Evolutionary conservation across 305 asterid genomes (phyloP).

Genomic region (Fraxinus dipetala): DNA sequence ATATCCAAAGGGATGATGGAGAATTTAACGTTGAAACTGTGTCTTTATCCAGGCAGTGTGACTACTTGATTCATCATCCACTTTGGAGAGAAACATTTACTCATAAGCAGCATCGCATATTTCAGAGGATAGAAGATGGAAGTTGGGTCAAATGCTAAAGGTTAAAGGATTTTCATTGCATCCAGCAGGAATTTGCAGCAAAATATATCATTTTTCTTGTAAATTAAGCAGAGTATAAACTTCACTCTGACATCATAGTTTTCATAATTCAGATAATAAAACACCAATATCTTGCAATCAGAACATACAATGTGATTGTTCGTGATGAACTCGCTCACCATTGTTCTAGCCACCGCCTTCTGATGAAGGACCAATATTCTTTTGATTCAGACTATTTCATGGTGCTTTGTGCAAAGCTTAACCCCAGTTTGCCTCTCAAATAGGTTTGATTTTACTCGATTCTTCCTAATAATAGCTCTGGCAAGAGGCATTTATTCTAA

Average conservation of each 20-base stretch:
- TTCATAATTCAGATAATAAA: not conserved
- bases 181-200: not conserved
- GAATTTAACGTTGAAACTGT: not conserved
- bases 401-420: not conserved
- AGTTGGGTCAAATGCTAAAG: slow-evolving; percentile 43
- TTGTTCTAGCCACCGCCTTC: not conserved
- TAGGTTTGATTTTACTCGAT: slow-evolving; percentile 44
- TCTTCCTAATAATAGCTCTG: slow-evolving; percentile 48
- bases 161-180: not conserved
- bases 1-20: not conserved
- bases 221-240: not conserved
- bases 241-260: slow-evolving; percentile 19
- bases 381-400: not conserved
- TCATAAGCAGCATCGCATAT: slow-evolving; percentile 52
- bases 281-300: not conserved
- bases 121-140: slow-evolving; percentile 53
- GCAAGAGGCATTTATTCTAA: slow-evolving; percentile 19
- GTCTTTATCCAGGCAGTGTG: slow-evolving; percentile 57
- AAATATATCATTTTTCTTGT: not conserved
- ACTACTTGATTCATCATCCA: slow-evolving; percentile 66
- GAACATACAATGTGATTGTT: not conserved
- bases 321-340: not conserved
- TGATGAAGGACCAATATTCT: not conserved
- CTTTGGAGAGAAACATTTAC: slow-evolving; percentile 72
- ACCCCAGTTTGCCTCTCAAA: slow-evolving; percentile 38